These are phyloP conservation scores for Gnomoniopsis sp. DNA, from an alignment of 2,329 filamentous ascomycete species.

Conservation along the genomic window DNA sequence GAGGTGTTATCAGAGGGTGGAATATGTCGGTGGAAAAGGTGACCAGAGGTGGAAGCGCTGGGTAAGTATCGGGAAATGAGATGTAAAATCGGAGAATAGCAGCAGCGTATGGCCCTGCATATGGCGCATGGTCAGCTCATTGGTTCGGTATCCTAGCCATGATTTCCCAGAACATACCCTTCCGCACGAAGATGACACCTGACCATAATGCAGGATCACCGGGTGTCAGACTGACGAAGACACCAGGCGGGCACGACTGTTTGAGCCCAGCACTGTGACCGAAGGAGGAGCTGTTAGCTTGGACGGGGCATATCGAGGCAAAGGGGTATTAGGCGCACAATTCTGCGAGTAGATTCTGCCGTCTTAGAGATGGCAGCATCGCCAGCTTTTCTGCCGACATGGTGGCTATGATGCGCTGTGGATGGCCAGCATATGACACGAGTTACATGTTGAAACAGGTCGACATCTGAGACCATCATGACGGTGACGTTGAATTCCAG, in stretches of 20 bases:
- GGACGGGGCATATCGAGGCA: constrained; percentile 4
- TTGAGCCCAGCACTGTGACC: constrained; percentile 69
- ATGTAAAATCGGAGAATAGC: constrained; percentile 88
- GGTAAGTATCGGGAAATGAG: constrained; percentile 79
- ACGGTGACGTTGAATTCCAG: not conserved
- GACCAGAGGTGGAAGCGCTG: constrained; percentile 74
- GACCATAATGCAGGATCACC: constrained; percentile 81
- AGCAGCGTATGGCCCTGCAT: constrained; percentile 78
- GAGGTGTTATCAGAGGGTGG: constrained; percentile 85
- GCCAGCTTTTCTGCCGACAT: constrained; percentile 46
- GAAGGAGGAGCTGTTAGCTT: constrained; percentile 23
- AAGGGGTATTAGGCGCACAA: constrained; percentile 57
- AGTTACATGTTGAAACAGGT: not conserved
- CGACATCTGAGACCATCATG: not conserved
- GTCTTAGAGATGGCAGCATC: constrained; percentile 56
- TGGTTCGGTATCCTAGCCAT: constrained; percentile 13
- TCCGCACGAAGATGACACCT: constrained; percentile 86
- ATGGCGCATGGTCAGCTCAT: constrained; percentile 6
- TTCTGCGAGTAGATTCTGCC: constrained; percentile 75
- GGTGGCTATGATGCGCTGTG: constrained; percentile 3
- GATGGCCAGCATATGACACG: constrained; percentile 2
- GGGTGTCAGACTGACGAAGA: constrained; percentile 82
- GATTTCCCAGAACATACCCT: constrained; percentile 55
- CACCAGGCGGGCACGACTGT: constrained; percentile 76
- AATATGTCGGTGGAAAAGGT: constrained; percentile 93